Base-by-base conservation (phyloP, 169 alveolate species). In the Plasmodium ovale region DNA sequence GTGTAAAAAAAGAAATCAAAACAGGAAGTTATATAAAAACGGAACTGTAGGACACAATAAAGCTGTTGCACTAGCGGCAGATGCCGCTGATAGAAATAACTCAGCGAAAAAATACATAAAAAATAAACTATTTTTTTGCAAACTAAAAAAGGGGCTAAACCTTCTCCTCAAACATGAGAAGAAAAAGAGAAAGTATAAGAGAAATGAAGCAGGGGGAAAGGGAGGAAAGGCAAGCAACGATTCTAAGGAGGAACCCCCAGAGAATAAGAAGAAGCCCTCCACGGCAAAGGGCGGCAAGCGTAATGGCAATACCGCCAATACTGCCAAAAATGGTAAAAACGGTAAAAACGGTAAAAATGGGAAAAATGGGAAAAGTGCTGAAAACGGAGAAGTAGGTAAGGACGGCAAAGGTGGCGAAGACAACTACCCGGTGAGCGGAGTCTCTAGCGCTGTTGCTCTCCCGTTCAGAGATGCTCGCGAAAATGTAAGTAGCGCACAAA, bases 61-160 rank as follows among this genome's bases (percentile, higher is more conserved):
- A n/a, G n/a, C n/a, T n/a, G n/a, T n/a, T n/a, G n/a, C n/a, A n/a
- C n/a, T n/a, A n/a, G n/a, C n/a, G n/a, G 27, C 62, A 39, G 19
- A 53, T 49, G 72, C 31, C 21, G n/a, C 47, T 19, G n/a, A 42
- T 64, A 56, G 64, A 64, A 62, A 54, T 21, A 35, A 14, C 14
- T 59, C 79, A 2, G 31, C 68, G 10, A 64, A 68, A 33, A 51
- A 49, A 37, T 62, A 79, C 47, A n/a, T 64, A 10, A 79, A 64
- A 49, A 79, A 69, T 29, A 79, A 79, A 49, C 35, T 51, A 12
- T 62, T 62, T 31, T 65, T 27, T 54, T 35, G 70, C 0, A 79
- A 58, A 49, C 64, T 79, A 44, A 79, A 64, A 68, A 79, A 62
- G 35, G 89, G 89, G 0, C 27, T 79, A 16, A 79, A 64, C 64